Evolutionary conservation across 441 rosid genomes (phyloP), one percentile per base, ranked within the genome.

Genomic region (Populus tomentosa): DNA sequence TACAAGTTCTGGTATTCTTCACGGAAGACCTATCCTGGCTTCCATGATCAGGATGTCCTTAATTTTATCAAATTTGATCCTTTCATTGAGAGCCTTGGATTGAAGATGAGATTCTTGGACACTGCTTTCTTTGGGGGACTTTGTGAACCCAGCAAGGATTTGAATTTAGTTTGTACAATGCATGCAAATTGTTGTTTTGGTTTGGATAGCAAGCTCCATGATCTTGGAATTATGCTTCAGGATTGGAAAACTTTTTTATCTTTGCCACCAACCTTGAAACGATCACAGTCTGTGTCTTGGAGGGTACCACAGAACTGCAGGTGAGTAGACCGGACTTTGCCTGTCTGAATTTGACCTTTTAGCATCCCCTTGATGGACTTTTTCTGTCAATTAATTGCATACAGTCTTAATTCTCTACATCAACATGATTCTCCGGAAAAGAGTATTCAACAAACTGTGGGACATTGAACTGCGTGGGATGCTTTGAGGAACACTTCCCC

Each of bases 1-100:
- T 95, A 91, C 92, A 90, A 90, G 77, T 95, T 87, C 82, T 95
- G 98, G 98, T 87, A 90, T 84, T 75, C 91, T 61, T 89, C 98
- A n/a, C 80, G 84, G 67, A 81, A 86, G n/a, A 77, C 75, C 6
- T 90, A 85, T 84, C 97, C 93, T 38, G 80, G 88, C 13, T 74
- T 78, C 80, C 97, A 91, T 64, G 98, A 93, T 67, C 98, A 93
- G 82, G 94, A 91, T 80, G 94, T 88, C 32, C 90, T 93, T 46
- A 92, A 93, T 83, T 76, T 76, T 70, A 95, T 95, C 76, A 93
- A 93, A 82, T 76, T 74, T 42, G 77, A 87, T 76, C 75, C 89
- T 80, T 81, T 82, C 71, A 68, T 93, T 70, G 69, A 76, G 24
- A 87, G 77, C 11, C 88, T 91, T 69, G 96, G 96, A 70, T 67